phyloP scores from a whole-genome alignment of 176 grass and related monocot species.

The Otatea glauca region DNA sequence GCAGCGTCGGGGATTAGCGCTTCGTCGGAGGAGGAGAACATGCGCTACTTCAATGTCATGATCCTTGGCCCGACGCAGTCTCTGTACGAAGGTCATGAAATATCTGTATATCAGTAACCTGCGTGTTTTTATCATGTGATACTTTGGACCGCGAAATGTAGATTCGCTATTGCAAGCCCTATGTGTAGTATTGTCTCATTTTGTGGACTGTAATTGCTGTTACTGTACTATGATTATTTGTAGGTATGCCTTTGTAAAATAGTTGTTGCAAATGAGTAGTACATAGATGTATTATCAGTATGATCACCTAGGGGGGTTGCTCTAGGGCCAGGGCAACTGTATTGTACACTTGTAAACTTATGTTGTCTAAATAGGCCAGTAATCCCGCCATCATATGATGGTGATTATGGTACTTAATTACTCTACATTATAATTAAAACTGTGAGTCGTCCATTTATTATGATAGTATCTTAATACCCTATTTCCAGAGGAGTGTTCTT shows the following conservation, averaged over 20 bases:
- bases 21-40: slow-evolving; percentile 88
- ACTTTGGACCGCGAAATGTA: neutral
- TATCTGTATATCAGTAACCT: neutral
- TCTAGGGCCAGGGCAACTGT: neutral
- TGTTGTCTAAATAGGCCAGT: neutral
- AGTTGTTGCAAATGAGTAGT: neutral
- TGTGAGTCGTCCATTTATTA: neutral
- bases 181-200: neutral
- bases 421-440: neutral
- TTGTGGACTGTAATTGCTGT: neutral
- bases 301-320: neutral
- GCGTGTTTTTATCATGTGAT: neutral
- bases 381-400: neutral
- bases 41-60: slow-evolving; percentile 99
- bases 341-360: neutral
- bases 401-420: neutral
- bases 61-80: slow-evolving; percentile 86
- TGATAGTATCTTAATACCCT: slow-evolving; percentile 1
- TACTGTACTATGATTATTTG: neutral
- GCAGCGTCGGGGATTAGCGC: slow-evolving; percentile 91
- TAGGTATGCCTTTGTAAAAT: neutral
- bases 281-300: neutral
- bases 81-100: slow-evolving; percentile 59
- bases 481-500: neutral
- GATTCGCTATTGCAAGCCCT: neutral